Conservation (phyloP, 2,329 filamentous ascomycete genomes). For the Mycosphaerella arachidis region DNA sequence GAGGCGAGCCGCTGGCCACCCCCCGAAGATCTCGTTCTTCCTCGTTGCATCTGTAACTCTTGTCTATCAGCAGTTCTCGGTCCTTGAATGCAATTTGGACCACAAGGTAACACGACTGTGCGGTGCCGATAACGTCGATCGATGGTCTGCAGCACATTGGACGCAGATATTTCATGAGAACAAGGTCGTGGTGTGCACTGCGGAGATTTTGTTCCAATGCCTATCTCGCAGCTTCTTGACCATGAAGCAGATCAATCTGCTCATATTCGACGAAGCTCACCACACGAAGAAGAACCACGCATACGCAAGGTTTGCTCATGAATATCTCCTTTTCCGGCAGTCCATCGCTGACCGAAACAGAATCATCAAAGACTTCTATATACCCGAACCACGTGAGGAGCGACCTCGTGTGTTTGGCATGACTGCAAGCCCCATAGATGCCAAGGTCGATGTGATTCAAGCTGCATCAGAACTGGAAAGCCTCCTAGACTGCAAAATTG, state of each 20-base stretch:
- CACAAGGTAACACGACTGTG: slow-evolving; percentile 69
- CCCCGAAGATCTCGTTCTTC: slow-evolving; percentile 73
- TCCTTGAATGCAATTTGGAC: slow-evolving; percentile 75
- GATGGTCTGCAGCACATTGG: slow-evolving; percentile 61
- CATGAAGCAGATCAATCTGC: slow-evolving; percentile 79
- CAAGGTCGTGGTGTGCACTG: slow-evolving; percentile 88
- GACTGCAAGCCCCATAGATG: slow-evolving; percentile 93
- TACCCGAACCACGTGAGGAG: slow-evolving; percentile 43
- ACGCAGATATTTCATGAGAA: slow-evolving; percentile 55
- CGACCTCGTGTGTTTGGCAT: slow-evolving; percentile 85
- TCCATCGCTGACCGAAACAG: slow-evolving; percentile 30
- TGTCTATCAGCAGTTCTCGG: slow-evolving; percentile 82
- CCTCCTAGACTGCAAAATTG: slow-evolving; percentile 76
- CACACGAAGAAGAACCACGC: slow-evolving; percentile 92
- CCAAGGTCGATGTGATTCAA: slow-evolving; percentile 65
- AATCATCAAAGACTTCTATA: slow-evolving; percentile 85
- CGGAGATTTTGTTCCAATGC: slow-evolving; percentile 75
- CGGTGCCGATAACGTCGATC: slow-evolving; percentile 61
- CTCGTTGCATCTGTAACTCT: slow-evolving; percentile 81
- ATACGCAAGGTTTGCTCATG: slow-evolving; percentile 59
- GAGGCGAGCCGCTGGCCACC: slow-evolving; percentile 56
- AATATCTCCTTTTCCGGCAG: not conserved
- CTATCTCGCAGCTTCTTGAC: slow-evolving; percentile 72
- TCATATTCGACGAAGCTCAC: slow-evolving; percentile 95
- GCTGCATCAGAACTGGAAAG: slow-evolving; percentile 67